Conservation (phyloP, 1,139 yeast genomes). For the Scheffersomyces insectosa region DNA sequence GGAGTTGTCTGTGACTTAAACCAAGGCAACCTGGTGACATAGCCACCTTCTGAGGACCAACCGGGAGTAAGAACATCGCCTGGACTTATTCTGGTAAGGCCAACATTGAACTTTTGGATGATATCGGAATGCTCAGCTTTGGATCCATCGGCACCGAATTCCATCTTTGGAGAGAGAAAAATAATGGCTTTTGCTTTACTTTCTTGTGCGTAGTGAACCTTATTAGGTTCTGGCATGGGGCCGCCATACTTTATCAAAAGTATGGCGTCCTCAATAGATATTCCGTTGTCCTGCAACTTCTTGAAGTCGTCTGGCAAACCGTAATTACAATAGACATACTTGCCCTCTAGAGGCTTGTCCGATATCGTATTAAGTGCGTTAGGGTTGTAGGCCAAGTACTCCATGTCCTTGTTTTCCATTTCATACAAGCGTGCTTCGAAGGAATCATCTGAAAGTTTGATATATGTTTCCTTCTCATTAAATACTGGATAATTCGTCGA, state of each 20-base stretch:
- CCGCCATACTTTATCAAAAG: conserved; percentile 67
- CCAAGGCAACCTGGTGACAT: conserved; percentile 39
- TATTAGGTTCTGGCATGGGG: conserved; percentile 36
- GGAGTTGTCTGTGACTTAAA: conserved; percentile 58
- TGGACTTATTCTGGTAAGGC: conserved; percentile 61
- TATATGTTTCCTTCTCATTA: conserved; percentile 24
- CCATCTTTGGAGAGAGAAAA: conserved; percentile 32
- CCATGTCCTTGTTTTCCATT: conserved; percentile 36
- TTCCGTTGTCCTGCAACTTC: conserved; percentile 35
- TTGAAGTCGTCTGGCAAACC: conserved; percentile 64
- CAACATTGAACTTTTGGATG: conserved; percentile 67
- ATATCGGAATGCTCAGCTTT: conserved; percentile 47
- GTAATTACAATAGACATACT: conserved; percentile 55
- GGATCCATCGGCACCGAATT: conserved; percentile 19
- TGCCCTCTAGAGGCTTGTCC: conserved; percentile 52
- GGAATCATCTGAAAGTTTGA: conserved; percentile 36
- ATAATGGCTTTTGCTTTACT: conserved; percentile 36
- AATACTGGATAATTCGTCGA: conserved; percentile 57
- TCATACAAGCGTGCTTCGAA: conserved; percentile 42
- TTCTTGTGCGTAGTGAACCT: conserved; percentile 33
- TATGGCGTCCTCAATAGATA: conserved; percentile 45
- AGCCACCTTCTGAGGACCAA: conserved; percentile 56
- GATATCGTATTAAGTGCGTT: conserved; percentile 45
- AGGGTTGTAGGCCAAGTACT: conserved; percentile 62
- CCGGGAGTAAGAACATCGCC: conserved; percentile 87